Conservation (phyloP, 2,329 filamentous ascomycete genomes). For the Trichoderma breve region DNA sequence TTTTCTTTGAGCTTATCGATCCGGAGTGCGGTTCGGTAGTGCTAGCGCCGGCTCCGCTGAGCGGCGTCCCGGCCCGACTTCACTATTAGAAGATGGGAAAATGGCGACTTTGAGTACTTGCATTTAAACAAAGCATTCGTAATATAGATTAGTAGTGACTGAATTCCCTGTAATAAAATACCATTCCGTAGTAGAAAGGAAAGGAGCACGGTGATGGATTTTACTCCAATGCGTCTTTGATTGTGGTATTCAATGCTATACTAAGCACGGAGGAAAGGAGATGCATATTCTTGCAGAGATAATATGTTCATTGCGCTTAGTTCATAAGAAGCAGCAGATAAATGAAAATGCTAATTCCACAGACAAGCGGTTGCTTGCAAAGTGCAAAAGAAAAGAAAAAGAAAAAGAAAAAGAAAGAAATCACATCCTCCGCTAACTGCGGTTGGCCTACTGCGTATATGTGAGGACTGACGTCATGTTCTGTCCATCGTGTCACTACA, state of each 20-base stretch:
- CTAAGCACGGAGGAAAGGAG: background rate
- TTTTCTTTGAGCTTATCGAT: background rate
- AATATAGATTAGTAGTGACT: background rate
- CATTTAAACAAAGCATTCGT: background rate
- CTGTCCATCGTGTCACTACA: background rate
- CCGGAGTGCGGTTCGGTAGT: background rate
- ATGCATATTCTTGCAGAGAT: background rate
- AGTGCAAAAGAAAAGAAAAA: background rate
- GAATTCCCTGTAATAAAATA: background rate
- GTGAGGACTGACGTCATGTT: background rate
- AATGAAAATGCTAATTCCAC: background rate
- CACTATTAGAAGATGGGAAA: background rate
- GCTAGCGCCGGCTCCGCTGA: slow-evolving; percentile 1
- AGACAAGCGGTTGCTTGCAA: background rate
- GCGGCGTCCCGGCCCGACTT: background rate
- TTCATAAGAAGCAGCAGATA: background rate
- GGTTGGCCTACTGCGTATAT: background rate
- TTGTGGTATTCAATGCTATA: background rate
- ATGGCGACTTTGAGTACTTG: background rate
- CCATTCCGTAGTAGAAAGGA: background rate
- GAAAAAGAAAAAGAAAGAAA: background rate
- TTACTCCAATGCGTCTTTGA: background rate
- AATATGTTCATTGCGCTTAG: background rate
- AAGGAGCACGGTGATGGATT: background rate
- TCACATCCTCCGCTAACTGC: background rate